Evolutionary conservation across 495 filamentous ascomycete genomes (phyloP), one percentile per base, ranked within the genome.

Genomic region (Lasiosphaeris hirsuta): DNA sequence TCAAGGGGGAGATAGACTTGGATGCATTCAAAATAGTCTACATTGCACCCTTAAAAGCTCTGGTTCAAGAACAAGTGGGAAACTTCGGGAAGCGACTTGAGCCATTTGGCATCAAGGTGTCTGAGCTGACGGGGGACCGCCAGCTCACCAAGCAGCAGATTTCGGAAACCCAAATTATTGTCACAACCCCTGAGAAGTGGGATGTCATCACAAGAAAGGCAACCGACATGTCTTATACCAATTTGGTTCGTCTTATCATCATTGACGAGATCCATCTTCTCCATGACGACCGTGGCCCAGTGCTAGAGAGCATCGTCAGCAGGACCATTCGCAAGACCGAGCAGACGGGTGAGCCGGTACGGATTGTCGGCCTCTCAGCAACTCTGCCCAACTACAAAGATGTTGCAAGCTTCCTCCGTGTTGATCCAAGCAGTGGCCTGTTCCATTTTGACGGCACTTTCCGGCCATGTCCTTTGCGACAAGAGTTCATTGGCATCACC

Each of bases 101-200:
- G 66, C 86, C 90, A 3, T 97, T 92, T 58, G 94, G 94, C 34
- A 90, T 99, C 71, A 86, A 82, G 63, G 94, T 97, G 4, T 83
- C 92, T 7, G 94, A 99, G 69, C 77, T 99, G 56, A 97, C 94
- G 57, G 94, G 94, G 70, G 94, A 99, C 73, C 89, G 94, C 18
- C 95, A 97, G 67, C 90, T 99, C 70, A 97, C 94, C 37, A 99
- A 99, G 71, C 92, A 96, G 68, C 94, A 97, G 73, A 97, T 99
- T 57, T 84, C 90, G 23, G 95, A 99, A 62, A 97, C 94, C 7
- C 94, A 99, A 68, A 87, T 99, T 63, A 99, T 99, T 64, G 92
- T 99, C 43, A 99, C 94, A 2, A 99, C 94, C 0, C 94, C 94
- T 9, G 94, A 99, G 69, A 99, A 99, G 75, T 99, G 89, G 86